These are phyloP conservation scores for Dichotomopilus funicola DNA, from an alignment of 2,329 filamentous ascomycete genomes.

Conservation along the genomic window DNA sequence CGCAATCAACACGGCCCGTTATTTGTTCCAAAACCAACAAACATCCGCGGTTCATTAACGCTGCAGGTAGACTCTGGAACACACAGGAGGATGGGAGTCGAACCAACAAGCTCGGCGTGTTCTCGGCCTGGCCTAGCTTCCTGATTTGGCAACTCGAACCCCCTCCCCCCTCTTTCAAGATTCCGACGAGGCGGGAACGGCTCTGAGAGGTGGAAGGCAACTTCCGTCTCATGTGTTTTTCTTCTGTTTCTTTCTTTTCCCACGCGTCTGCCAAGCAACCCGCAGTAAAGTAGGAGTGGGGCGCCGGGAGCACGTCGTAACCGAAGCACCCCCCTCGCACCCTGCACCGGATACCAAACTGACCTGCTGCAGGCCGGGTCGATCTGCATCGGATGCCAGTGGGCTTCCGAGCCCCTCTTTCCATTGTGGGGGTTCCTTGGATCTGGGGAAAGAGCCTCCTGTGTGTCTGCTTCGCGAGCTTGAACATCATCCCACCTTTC, in stretches of 20 bases:
- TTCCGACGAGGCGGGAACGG: neutral
- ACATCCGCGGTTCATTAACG: neutral
- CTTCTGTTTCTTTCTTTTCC: neutral
- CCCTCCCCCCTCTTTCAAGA: neutral
- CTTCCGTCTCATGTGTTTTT: neutral
- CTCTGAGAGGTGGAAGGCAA: neutral
- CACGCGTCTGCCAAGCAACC: neutral
- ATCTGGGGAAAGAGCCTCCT: no score
- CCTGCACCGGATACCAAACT: neutral
- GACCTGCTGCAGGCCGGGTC: constrained; percentile 1
- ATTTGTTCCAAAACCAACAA: neutral
- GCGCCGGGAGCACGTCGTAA: neutral
- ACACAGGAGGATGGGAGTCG: no score
- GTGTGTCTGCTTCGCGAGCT: no score
- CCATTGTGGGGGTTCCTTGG: no score
- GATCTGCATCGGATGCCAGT: constrained; percentile 6
- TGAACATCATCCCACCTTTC: no score
- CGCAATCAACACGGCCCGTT: neutral
- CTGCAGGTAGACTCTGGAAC: no score
- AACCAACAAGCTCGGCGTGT: no score
- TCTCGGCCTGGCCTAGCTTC: no score
- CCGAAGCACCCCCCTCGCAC: neutral
- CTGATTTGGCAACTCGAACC: no score
- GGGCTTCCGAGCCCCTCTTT: no score
- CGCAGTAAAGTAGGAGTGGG: neutral